Conservation (phyloP, 495 filamentous ascomycete species). For the Immersiella caudata region DNA sequence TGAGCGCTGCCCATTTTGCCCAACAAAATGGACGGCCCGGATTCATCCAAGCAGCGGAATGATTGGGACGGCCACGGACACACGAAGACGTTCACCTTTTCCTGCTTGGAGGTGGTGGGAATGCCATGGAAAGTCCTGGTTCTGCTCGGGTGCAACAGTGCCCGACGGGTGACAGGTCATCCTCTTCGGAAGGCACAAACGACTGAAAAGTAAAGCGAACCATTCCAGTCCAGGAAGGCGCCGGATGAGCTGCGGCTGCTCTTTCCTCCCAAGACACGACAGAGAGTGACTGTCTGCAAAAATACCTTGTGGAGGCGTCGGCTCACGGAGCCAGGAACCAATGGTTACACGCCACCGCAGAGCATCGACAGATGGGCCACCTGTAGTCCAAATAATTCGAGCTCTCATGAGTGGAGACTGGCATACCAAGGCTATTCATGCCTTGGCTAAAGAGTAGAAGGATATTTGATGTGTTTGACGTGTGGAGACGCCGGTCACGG, state of each 20-base stretch:
- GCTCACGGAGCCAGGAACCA: neutral
- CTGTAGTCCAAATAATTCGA: neutral
- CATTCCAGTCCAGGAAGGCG: neutral
- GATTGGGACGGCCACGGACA: neutral
- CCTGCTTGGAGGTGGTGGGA: neutral
- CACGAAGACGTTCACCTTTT: neutral
- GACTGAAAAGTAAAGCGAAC: neutral
- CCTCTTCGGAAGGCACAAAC: neutral
- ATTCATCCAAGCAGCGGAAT: neutral
- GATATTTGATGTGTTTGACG: too few relatives aligned
- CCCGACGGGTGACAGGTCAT: constrained; percentile 1
- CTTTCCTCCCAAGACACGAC: neutral
- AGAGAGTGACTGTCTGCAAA: neutral
- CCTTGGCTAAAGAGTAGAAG: too few relatives aligned
- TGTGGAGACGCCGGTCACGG: too few relatives aligned
- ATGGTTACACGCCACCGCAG: neutral
- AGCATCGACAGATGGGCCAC: neutral
- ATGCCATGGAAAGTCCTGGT: neutral
- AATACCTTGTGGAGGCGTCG: neutral
- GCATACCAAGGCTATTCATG: too few relatives aligned
- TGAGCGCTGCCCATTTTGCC: neutral
- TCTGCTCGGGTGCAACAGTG: neutral
- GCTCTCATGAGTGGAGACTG: neutral
- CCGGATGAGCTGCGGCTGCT: neutral
- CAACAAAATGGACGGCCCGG: neutral